Base-by-base conservation (phyloP, 352 stramenopile species). In the Thraustotheca clavata region DNA sequence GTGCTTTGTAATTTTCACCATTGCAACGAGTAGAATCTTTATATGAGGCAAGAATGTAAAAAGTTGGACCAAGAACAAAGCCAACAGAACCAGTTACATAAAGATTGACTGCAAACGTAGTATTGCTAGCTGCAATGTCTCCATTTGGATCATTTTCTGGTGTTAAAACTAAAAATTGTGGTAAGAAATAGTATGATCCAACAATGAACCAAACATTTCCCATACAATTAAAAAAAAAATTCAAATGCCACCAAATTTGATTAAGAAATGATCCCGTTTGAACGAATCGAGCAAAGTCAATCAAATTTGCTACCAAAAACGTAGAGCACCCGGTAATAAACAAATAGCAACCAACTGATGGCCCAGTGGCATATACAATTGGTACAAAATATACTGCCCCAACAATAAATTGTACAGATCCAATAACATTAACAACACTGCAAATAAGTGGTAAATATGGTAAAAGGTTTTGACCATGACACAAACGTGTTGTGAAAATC, bases 111-210 rank as follows among this genome's bases (percentile, higher is more conserved):
- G 77, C 74, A 61, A 76, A 75, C 75, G 88, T 84, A 75, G 86
- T 86, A 73, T 88, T 87, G 69, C 80, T 60, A 34, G 73, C 78
- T 22, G 76, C 71, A 24, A 68, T 33, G 14, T 67, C 67, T 3
- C 74, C 60, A 60, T 88, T 79, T n/a, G n/a, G n/a, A n/a, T n/a
- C n/a, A 14, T 24, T 35, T 24, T 52, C 43, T 14, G 31, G 24
- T 9, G 43, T 52, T 2, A 31, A 2, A 20, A 76, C 77, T 36
- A 90, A 87, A 62, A 83, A 92, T 48, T 71, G 68, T 54, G 83
- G 83, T 6, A 92, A 77, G 75, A 90, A 92, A 76, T 77, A 92
- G 69, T 74, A 90, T 67, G 76, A 88, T 34, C 83, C 83, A 38
- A 89, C 66, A 60, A 88, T 88, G 73, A 92, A 92, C 24, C 81